Base-by-base conservation (phyloP, 306 rosid genomes). In the Ceratonia siliqua region DNA sequence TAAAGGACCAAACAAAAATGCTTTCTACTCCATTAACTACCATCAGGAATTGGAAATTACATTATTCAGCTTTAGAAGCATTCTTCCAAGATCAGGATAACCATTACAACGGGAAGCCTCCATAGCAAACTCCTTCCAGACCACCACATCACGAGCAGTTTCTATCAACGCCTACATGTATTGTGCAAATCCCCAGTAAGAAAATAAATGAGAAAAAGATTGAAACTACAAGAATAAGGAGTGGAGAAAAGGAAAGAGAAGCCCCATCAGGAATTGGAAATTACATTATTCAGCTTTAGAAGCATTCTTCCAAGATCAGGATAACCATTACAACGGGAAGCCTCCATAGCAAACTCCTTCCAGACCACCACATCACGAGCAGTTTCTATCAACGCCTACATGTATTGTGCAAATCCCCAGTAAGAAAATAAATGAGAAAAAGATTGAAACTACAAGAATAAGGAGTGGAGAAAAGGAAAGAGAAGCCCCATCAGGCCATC, bases 221-320 rank as follows among this genome's bases (percentile, higher is more conserved):
- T 35, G 64, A 46, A 35, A 77, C 30, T 15, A 41, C 30, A 69
- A 76, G 68, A 25, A 65, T 24, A 74, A 24, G 33, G 25, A 58
- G 38, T 15, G 38, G 62, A 66, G 46, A 62, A 61, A 54, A 75
- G 24, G 30, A 79, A 71, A n/a, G n/a, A n/a, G n/a, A 52, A 72
- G 49, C 20, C 56, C 53, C 55, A 78, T 82, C 58, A 68, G 72
- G 79, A 65, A 76, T 57, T 53, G 62, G 33, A 85, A 81, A 46
- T 85, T 87, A 92, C 97, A 81, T 81, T 90, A 78, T 81, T 87
- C 75, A 92, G 85, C 88, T 85, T 88, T 76, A 77, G 75, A 76
- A 90, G 90, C 94, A 90, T 88, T 84, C 85, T 87, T 73, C 94
- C 96, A 55, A 90, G 83, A 74, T 88, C 92, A 53, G 92, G 83